phyloP scores from a whole-genome alignment of 768 basidiomycete genomes.

The Tricholoma saponaceum region DNA sequence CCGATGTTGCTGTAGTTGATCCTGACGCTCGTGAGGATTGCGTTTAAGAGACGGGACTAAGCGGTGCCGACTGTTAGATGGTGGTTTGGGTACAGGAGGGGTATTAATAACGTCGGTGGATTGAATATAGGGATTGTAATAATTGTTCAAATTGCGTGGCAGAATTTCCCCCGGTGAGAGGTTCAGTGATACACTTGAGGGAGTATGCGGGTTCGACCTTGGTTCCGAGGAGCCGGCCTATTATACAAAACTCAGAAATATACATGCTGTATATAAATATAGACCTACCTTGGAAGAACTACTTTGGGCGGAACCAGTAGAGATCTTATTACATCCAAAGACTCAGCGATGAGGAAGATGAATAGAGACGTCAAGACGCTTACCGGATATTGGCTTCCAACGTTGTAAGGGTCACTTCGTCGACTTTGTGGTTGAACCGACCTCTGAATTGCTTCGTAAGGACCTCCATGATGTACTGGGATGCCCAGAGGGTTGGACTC shows the following conservation, averaged over 20 bases:
- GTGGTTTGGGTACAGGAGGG: background rate
- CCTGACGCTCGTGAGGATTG: background rate
- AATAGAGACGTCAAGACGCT: background rate
- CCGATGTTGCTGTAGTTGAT: background rate
- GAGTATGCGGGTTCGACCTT: slow-evolving; percentile 7
- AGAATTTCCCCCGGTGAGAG: slow-evolving; percentile 55
- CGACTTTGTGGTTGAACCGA: slow-evolving; percentile 21
- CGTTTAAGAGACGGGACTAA: background rate
- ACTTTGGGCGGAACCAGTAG: background rate
- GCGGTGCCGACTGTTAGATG: background rate
- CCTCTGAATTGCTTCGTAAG: slow-evolving; percentile 61
- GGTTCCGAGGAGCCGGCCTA: background rate
- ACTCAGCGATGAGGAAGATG: slow-evolving; percentile 1
- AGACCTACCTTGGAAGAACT: background rate
- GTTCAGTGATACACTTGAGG: slow-evolving; percentile 42
- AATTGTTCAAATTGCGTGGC: slow-evolving; percentile 31
- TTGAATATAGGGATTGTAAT: slow-evolving; percentile 6
- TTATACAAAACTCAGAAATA: background rate
- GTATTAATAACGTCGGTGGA: background rate
- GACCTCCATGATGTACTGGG: slow-evolving; percentile 63
- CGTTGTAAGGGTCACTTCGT: slow-evolving; percentile 20
- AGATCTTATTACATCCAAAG: background rate
- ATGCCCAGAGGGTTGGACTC: slow-evolving; percentile 68
- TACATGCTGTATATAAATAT: background rate
- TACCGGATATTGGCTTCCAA: slow-evolving; percentile 17